phyloP scores from a whole-genome alignment of 305 asterid genomes.

The Fraxinus greggii region DNA sequence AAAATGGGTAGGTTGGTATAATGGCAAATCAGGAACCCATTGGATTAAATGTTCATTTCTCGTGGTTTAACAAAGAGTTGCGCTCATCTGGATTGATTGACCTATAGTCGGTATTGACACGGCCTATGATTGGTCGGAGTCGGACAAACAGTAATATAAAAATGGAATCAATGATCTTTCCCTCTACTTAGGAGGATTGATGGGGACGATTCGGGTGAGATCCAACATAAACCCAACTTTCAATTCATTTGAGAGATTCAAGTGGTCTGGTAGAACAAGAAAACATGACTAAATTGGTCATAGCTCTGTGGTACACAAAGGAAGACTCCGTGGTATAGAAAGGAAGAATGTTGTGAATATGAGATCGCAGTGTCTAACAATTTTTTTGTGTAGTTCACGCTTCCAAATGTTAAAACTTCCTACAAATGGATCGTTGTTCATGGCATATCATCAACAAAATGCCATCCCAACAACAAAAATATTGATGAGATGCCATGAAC shows the following conservation, averaged over 20 bases:
- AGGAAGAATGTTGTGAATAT: neutral
- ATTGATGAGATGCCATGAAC: constrained; percentile 19
- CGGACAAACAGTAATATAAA: neutral
- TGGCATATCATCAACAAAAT: constrained; percentile 13
- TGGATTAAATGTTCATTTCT: too few species aligned
- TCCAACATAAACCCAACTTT: neutral
- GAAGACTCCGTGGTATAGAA: neutral
- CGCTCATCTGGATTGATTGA: neutral
- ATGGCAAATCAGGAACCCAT: too few species aligned
- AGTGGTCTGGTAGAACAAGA: neutral
- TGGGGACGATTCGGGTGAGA: neutral
- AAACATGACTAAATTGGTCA: neutral
- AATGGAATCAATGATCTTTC: neutral
- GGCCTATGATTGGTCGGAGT: neutral
- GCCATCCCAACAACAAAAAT: neutral
- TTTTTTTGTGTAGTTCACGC: neutral
- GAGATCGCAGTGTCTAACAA: neutral
- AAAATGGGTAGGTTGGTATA: too few species aligned
- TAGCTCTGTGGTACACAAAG: neutral
- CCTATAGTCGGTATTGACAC: neutral
- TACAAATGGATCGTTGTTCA: constrained; percentile 18
- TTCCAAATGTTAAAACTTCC: neutral
- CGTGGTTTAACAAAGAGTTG: neutral
- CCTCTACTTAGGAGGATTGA: neutral
- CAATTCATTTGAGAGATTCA: neutral